Base-by-base conservation (phyloP, 148 eudicot genomes). In the Nepenthes mirabilis region DNA sequence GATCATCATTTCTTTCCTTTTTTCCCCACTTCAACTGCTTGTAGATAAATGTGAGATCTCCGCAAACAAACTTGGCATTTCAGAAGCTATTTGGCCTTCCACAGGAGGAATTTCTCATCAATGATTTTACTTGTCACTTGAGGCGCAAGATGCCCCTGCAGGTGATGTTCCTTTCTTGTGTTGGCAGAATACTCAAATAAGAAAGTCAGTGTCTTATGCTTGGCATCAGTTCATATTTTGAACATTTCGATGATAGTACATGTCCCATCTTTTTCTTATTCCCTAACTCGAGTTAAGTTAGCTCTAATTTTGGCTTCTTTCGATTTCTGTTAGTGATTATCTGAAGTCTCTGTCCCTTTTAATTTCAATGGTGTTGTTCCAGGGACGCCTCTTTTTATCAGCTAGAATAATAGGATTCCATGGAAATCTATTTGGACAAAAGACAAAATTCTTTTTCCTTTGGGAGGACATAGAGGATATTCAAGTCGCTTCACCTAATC, bases 381-480 rank as follows among this genome's bases (percentile, higher is more conserved):
- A 90, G 97, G 97, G 97, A 34, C 91, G 95, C 33, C 80, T 87
- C 13, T 90, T 80, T 68, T 71, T 90, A 56, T 90, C 97, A 43
- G 86, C 91, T 14, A 82, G 97, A 73, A 80, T 90, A 47, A 77
- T 87, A 9, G 97, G 97, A 57, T 90, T 90, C 73, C 76, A 90
- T 67, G 80, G 85, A 8, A 90, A 90, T 74, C 63, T 90, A 34
- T 86, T 90, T 65, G 91, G 95, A 47, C 91, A 83, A 55, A 90
- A 82, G 62, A 84, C 91, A 47, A 84, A 70, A 58, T 80, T 90
- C 68, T 90, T 72, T 77, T 90, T 86, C 65, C 72, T 90, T 0
- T 90, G 89, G 95, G 95, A 87, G 50, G 97, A 90, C 69, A 83
- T 90, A 58, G 85, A 90, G 61, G 88, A 90, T 65, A 77, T 90